Base-by-base conservation (phyloP, 148 eudicot species). In the Mesembryanthemum crystallinum region DNA sequence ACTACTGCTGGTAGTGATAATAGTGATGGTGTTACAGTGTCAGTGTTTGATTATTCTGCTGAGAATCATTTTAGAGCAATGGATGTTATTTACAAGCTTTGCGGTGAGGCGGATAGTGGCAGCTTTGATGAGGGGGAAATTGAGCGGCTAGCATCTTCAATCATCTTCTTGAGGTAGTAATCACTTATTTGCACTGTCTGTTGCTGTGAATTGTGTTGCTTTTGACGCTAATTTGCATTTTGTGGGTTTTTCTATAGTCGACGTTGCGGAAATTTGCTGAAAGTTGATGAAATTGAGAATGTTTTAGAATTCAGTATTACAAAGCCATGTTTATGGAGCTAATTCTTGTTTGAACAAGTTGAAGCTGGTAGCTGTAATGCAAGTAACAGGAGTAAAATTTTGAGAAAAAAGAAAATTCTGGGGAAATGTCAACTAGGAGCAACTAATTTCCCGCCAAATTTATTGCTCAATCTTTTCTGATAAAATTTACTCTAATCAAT, bases 111-210 rank as follows among this genome's bases (percentile, higher is more conserved):
- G 0, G 78, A 65, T 24, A 69, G 29, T 59, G 27, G 12, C 8
- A 59, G 79, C 62, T 80, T 79, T 62, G 82, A 87, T 60, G 83
- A 79, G 21, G 25, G 24, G 17, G 92, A 89, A 66, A 73, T 90
- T 78, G 69, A 84, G 25, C 86, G 90, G 11, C 39, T 89, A n/a
- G 83, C 92, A 13, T 80, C 89, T 29, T 77, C 84, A 1, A 73
- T 94, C 62, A 90, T 82, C 55, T 94, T 92, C 68, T 62, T 92
- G 63, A 88, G 92, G 98, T 94, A 79, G n/a, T 64, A 4, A 0
- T 71, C 23, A 33, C 17, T 13, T 5, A 17, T 7, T 13, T 65
- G 1, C 0, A 29, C 6, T 18, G 6, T n/a, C 21, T 15, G 21
- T 17, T 66, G 21, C 54, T 54, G 17, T n/a, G n/a, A 30, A 49